Base-by-base conservation (phyloP, 129 eudicot species). In the Flaveria linearis region DNA sequence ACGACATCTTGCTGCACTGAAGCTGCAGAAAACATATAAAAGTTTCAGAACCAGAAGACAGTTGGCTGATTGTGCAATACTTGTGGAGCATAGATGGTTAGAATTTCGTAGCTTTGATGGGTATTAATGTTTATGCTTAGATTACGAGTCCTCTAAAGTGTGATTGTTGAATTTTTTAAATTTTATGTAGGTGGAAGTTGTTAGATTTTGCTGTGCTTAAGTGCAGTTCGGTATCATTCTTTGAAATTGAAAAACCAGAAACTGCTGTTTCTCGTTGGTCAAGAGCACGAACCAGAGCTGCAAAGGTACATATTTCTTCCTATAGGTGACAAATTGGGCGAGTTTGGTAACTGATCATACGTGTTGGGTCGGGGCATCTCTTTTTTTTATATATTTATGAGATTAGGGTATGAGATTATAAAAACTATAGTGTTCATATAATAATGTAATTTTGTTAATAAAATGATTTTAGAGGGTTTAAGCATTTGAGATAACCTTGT, bases 1-100 rank as follows among this genome's bases (percentile, higher is more conserved):
- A 9, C 83, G 86, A 62, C 73, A 88, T 74, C 77, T 51, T 51
- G 97, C 97, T 11, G 97, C 97, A 28, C 25, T 87, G 58, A 89
- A 81, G 86, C 67, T 92, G 84, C 97, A 92, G 85, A 92, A 92
- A 78, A 86, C 90, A 1, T 92, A 92, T 60, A 92, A 89, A 81
- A 92, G 97, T 77, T 92, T 89, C 76, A 82, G 96, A 74, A 92
- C 86, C 67, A 78, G 97, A 84, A 87, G 97, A 56, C 89, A 84
- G 65, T 83, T 92, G 9, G 97, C 97, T 39, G 97, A 92, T 76
- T 92, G 97, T 64, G 97, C 97, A 7, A 87, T 92, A 80, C 82
- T 92, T 0, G 91, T 79, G 4, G 97, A 92, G 84, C 96, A 92
- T 62, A 87, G 90, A 84, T 92, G 97, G 97, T 91, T 58, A 18